Conservation (phyloP, 495 filamentous ascomycete genomes). For the Thermochaetoides thermophila region DNA sequence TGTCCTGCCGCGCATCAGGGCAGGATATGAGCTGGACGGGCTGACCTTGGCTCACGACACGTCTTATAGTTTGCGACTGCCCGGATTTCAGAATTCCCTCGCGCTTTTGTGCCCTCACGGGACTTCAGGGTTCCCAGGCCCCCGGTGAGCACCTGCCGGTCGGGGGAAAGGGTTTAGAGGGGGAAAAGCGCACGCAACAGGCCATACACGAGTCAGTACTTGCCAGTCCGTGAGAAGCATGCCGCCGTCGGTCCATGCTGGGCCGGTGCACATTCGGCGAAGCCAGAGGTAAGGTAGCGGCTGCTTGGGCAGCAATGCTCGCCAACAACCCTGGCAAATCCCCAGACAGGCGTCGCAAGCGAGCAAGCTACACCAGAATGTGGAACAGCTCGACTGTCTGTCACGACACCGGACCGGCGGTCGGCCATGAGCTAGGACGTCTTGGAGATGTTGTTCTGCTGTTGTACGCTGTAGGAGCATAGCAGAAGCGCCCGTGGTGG, state of each 20-base stretch:
- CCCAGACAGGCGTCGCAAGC: constrained; percentile 5
- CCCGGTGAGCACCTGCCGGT: constrained; percentile 2
- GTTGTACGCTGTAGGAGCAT: too few relatives aligned
- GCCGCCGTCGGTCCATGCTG: constrained; percentile 1
- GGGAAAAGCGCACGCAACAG: not conserved
- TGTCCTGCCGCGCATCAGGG: too few relatives aligned
- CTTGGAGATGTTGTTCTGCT: constrained; percentile 2
- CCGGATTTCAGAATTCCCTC: constrained; percentile 6
- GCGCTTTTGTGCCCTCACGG: constrained; percentile 1
- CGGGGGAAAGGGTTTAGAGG: too few relatives aligned
- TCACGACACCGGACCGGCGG: constrained; percentile 8
- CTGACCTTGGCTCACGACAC: too few relatives aligned
- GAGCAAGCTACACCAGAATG: not conserved
- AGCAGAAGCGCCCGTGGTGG: constrained; percentile 1
- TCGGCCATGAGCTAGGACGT: constrained; percentile 4
- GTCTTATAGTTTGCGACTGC: constrained; percentile 27
- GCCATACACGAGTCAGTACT: not conserved
- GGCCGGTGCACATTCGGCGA: constrained; percentile 2
- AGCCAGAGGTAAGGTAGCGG: constrained; percentile 8
- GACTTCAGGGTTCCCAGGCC: constrained; percentile 5
- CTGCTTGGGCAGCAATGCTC: constrained; percentile 38
- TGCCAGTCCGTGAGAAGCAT: not conserved
- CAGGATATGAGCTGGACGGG: too few relatives aligned
- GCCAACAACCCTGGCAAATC: constrained; percentile 21
- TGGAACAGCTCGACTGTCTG: not conserved